These are phyloP conservation scores for Striga hermonthica DNA, from an alignment of 305 asterid genomes.

Conservation along the genomic window DNA sequence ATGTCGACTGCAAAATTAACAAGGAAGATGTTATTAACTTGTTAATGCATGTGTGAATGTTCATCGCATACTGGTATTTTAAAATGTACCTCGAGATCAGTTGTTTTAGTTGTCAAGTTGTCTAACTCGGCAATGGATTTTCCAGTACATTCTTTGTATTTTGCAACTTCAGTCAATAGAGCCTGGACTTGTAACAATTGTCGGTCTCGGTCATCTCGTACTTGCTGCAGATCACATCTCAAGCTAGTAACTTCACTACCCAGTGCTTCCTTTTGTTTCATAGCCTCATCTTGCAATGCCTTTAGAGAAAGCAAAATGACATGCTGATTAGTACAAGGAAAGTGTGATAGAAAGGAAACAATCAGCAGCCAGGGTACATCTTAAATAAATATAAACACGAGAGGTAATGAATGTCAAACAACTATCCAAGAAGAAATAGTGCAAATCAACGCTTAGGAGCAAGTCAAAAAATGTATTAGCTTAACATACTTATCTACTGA, in stretches of 20 bases:
- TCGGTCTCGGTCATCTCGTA: constrained; percentile 65
- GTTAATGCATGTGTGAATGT: background rate
- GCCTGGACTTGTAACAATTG: constrained; percentile 49
- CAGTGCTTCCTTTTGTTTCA: constrained; percentile 58
- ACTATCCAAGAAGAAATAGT: constrained; percentile 2
- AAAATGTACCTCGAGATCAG: constrained; percentile 51
- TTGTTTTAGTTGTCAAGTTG: constrained; percentile 42
- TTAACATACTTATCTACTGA: background rate
- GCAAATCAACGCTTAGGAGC: background rate
- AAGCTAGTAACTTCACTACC: constrained; percentile 58
- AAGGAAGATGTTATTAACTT: constrained; percentile 3
- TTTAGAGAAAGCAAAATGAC: constrained; percentile 23
- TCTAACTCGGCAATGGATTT: constrained; percentile 49
- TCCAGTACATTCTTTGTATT: constrained; percentile 49
- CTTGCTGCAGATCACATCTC: constrained; percentile 62
- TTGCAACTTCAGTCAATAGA: constrained; percentile 44
- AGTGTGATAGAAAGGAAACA: background rate
- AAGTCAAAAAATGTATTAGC: constrained; percentile 6
- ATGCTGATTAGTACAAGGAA: background rate
- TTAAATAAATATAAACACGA: background rate
- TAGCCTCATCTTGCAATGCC: constrained; percentile 66
- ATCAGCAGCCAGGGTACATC: background rate
- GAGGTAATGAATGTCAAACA: background rate
- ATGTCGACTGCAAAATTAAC: constrained; percentile 42
- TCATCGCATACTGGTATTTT: background rate